phyloP scores from a whole-genome alignment of 148 eudicot species.

The Vaccinium vitisidaea region DNA sequence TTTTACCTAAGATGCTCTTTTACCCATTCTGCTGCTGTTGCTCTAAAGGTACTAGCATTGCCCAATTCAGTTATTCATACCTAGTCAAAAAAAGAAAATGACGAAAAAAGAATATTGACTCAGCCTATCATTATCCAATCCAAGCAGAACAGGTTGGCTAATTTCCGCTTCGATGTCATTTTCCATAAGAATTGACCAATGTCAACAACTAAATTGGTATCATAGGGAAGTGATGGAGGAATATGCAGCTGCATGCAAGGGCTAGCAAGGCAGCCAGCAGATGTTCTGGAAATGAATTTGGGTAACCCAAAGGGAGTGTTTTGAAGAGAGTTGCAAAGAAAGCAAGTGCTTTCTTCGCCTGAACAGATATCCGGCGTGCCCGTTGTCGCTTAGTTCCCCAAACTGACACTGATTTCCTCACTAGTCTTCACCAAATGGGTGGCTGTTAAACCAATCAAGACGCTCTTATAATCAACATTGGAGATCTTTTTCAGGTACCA shows the following conservation, averaged over 20 bases:
- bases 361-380: slow-evolving; percentile 40
- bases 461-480: slow-evolving; percentile 44
- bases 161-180: too few species aligned
- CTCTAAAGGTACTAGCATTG: slow-evolving; percentile 25
- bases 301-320: slow-evolving; percentile 21
- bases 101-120: too few species aligned
- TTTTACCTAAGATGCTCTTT: too few species aligned
- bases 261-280: slow-evolving; percentile 32
- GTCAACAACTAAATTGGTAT: not conserved
- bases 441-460: slow-evolving; percentile 40
- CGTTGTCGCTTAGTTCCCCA: slow-evolving; percentile 33
- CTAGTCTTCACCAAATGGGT: slow-evolving; percentile 51
- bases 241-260: slow-evolving; percentile 39
- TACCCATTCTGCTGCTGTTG: too few species aligned
- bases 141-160: too few species aligned
- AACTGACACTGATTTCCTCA: slow-evolving; percentile 46
- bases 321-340: slow-evolving; percentile 25
- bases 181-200: too few species aligned
- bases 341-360: slow-evolving; percentile 42
- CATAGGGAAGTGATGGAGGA: slow-evolving; percentile 41
- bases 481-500: slow-evolving; percentile 52
- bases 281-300: slow-evolving; percentile 19
- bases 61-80: too few species aligned
- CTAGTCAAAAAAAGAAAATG: too few species aligned
- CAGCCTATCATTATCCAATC: too few species aligned